A percentile compares a stretch with the other conserved stretches of the same genome.
Evolutionary conservation across 2,329 filamentous ascomycete species (phyloP).

Genomic region (Colletotrichum eleusines): DNA sequence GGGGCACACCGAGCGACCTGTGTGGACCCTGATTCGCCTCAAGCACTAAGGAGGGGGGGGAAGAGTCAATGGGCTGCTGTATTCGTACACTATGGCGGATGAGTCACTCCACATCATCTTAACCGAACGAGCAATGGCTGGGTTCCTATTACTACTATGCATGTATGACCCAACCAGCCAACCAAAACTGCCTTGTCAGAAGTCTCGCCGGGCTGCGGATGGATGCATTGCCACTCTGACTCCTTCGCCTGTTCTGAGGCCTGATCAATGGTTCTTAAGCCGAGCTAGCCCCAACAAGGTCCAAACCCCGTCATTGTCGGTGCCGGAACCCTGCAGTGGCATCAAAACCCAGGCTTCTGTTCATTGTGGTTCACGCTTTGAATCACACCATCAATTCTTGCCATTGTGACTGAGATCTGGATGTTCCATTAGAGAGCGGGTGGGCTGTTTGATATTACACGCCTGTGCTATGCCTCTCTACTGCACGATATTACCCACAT

Average conservation of each 20-base stretch:
- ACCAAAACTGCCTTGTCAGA: constrained; percentile 8
- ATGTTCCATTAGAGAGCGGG: neutral
- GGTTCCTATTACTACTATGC: neutral
- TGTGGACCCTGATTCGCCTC: constrained; percentile 34
- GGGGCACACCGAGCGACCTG: constrained; percentile 31
- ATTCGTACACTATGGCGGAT: constrained; percentile 22
- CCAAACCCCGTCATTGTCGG: constrained; percentile 9
- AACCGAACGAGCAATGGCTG: constrained; percentile 1
- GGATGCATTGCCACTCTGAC: constrained; percentile 36
- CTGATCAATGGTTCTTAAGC: neutral
- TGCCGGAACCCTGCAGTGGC: neutral
- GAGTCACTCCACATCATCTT: constrained; percentile 33
- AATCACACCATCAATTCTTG: constrained; percentile 6
- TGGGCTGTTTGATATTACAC: neutral
- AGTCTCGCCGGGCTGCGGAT: constrained; percentile 1
- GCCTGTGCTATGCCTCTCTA: neutral
- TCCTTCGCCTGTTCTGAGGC: constrained; percentile 7
- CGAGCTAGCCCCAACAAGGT: constrained; percentile 6
- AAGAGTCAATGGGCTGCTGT: constrained; percentile 23
- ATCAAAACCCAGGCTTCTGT: neutral
- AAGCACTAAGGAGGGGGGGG: constrained; percentile 10
- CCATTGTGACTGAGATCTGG: neutral
- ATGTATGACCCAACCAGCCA: constrained; percentile 6
- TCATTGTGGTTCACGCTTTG: constrained; percentile 8
- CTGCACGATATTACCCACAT: neutral